phyloP scores from a whole-genome alignment of 192 early-diverging fungal species.

The Coemansia sp. region DNA sequence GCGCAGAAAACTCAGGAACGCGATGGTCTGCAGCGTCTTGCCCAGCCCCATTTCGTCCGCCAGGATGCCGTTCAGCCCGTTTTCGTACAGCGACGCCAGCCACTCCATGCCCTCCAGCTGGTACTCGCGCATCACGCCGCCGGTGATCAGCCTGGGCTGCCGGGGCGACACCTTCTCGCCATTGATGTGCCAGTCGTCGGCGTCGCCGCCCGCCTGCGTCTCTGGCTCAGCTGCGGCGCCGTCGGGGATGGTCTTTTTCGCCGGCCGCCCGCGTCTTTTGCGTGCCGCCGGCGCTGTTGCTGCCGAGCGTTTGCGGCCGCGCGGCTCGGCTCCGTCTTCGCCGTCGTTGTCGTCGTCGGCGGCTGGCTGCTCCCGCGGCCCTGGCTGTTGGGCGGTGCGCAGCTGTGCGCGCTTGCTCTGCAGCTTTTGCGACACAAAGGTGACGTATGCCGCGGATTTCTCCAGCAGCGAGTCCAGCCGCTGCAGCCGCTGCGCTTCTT shows the following conservation, averaged over 20 bases:
- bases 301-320: not conserved
- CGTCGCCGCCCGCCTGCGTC: not conserved
- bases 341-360: no score
- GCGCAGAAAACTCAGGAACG: constrained; percentile 78
- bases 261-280: constrained; percentile 16
- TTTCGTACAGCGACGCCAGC: constrained; percentile 92
- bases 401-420: constrained; percentile 71
- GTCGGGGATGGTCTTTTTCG: not conserved
- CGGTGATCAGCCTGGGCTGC: constrained; percentile 78
- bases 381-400: constrained; percentile 19
- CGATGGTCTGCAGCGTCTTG: constrained; percentile 93
- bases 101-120: constrained; percentile 95
- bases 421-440: constrained; percentile 72
- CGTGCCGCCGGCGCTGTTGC: not conserved
- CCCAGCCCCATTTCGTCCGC: constrained; percentile 96
- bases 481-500: constrained; percentile 63
- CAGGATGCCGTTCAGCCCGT: constrained; percentile 93
- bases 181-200: constrained; percentile 15
- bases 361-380: not conserved
- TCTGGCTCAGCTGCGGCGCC: not conserved
- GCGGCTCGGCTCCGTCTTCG: no score
- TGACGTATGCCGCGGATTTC: constrained; percentile 76
- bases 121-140: constrained; percentile 88
- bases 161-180: constrained; percentile 57
- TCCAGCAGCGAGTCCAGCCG: constrained; percentile 77